A percentile compares a stretch with the other conserved stretches of the same genome.
Evolutionary conservation across 2,329 filamentous ascomycete species (phyloP).

Genomic region (Trichophyton benhamiae): DNA sequence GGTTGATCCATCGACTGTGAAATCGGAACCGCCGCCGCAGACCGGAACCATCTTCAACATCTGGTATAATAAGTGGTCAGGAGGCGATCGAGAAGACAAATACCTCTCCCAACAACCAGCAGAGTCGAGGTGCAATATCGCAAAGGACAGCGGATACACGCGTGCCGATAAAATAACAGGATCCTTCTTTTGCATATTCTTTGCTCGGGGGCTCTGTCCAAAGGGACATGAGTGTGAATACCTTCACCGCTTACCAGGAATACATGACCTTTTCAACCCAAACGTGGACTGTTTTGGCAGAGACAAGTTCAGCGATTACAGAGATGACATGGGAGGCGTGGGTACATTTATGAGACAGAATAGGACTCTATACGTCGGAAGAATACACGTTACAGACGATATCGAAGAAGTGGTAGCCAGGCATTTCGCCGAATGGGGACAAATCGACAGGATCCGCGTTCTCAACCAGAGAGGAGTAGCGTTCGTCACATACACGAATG

Average conservation of each 20-base stretch:
- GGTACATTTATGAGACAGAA: constrained; percentile 91
- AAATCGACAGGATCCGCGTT: constrained; percentile 76
- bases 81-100: constrained; percentile 87
- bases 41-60: constrained; percentile 96
- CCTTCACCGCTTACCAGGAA: constrained; percentile 72
- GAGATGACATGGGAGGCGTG: constrained; percentile 96
- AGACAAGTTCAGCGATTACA: constrained; percentile 84
- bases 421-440: constrained; percentile 95
- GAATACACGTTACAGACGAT: constrained; percentile 91
- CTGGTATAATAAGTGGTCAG: constrained; percentile 98
- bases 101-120: constrained; percentile 73
- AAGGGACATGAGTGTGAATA: constrained; percentile 91
- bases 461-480: constrained; percentile 81
- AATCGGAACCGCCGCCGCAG: constrained; percentile 74
- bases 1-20: constrained; percentile 72
- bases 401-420: constrained; percentile 92
- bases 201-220: constrained; percentile 67
- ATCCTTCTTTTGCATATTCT: constrained; percentile 85
- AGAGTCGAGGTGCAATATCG: constrained; percentile 74
- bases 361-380: constrained; percentile 80
- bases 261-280: constrained; percentile 82
- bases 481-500: constrained; percentile 88
- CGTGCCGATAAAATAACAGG: constrained; percentile 64
- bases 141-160: constrained; percentile 66
- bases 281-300: constrained; percentile 93